Evolutionary conservation across 345 rosid species (phyloP).

Genomic region (Eutrema heterophyllum): DNA sequence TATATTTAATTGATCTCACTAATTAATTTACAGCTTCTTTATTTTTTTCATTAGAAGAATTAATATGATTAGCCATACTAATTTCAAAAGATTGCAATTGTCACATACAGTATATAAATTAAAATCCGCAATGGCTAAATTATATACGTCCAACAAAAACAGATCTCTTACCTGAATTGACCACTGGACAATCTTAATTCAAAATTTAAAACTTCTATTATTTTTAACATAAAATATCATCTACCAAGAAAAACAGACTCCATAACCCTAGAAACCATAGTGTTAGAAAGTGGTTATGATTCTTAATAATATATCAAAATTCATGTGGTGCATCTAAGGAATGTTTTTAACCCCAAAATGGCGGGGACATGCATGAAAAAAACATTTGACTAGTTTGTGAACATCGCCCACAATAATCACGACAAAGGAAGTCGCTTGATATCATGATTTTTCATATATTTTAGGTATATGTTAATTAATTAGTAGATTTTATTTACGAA

Average conservation of each 20-base stretch:
- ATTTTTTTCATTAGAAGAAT: background rate
- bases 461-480: conserved; percentile 3
- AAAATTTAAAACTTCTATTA: background rate
- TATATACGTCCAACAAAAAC: background rate
- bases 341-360: conserved; percentile 35
- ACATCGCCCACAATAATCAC: conserved; percentile 27
- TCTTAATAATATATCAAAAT: conserved; percentile 29
- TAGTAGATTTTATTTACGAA: background rate
- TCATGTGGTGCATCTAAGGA: conserved; percentile 26
- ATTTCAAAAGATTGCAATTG: background rate
- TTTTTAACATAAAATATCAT: background rate
- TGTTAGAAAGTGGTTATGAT: conserved; percentile 22
- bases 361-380: conserved; percentile 30
- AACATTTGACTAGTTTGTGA: conserved; percentile 28
- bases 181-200: background rate
- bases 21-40: background rate
- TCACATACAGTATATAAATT: background rate
- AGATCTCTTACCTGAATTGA: background rate
- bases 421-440: conserved; percentile 10
- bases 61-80: background rate
- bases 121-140: background rate
- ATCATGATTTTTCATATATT: conserved; percentile 15
- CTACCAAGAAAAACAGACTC: conserved; percentile 28
- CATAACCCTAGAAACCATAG: conserved; percentile 24
- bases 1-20: background rate